A percentile compares a stretch with the other conserved stretches of the same genome.
These are phyloP conservation scores for Arabidopsis lyrata DNA, from an alignment of 441 rosid species.

Conservation along the genomic window DNA sequence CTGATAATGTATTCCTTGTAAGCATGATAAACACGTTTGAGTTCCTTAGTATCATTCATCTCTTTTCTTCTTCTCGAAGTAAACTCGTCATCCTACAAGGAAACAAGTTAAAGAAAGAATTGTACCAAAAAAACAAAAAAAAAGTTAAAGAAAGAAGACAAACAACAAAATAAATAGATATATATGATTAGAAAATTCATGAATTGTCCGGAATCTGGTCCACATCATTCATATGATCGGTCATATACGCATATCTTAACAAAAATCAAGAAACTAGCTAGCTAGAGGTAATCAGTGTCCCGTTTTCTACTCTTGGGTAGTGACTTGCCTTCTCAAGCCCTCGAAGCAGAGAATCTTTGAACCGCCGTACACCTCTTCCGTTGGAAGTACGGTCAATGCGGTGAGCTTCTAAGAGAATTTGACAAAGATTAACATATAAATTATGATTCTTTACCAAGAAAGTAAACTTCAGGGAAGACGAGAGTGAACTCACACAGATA, in stretches of 20 bases:
- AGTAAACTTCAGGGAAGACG: background rate
- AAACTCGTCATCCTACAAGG: slow-evolving; percentile 67
- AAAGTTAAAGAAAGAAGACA: slow-evolving; percentile 8
- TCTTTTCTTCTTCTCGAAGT: slow-evolving; percentile 54
- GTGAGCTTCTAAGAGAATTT: no score
- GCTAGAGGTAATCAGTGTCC: background rate
- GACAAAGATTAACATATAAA: background rate
- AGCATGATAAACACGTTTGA: slow-evolving; percentile 72
- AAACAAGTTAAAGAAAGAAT: slow-evolving; percentile 8
- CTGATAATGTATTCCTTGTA: slow-evolving; percentile 61
- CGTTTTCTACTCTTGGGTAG: background rate
- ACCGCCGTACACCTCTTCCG: slow-evolving; percentile 86
- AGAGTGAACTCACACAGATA: slow-evolving; percentile 63
- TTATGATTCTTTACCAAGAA: slow-evolving; percentile 13
- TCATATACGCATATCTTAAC: background rate
- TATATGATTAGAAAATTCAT: background rate
- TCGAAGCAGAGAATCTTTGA: slow-evolving; percentile 83
- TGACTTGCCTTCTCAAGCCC: slow-evolving; percentile 71
- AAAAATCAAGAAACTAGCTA: background rate
- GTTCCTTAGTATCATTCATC: slow-evolving; percentile 67
- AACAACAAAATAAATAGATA: background rate
- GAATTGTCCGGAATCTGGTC: background rate
- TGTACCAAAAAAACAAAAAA: no score
- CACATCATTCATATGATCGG: background rate
- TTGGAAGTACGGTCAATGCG: slow-evolving; percentile 66